Evolutionary conservation across 192 early-diverging fungal genomes (phyloP), one percentile per base, ranked within the genome.

Genomic region (Podila horticola): DNA sequence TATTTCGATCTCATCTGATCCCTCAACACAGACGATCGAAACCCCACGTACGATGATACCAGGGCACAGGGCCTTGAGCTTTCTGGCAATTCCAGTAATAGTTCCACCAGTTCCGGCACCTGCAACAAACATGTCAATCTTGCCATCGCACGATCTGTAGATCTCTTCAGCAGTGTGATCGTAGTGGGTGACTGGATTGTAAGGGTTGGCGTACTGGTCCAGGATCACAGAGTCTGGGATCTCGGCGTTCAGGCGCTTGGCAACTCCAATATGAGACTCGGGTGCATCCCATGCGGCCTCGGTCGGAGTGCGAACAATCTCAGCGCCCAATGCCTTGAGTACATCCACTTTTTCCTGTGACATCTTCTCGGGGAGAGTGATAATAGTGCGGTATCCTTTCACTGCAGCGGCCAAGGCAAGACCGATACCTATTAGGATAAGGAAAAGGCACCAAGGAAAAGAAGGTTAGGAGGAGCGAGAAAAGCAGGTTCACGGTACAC

Each of bases 361-460:
- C 97, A 99, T 99, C 81, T 99, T 99, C 82, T 99, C 97, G 20
- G 97, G 97, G 38, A 99, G 88, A 15, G 97, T 99, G 69, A 99
- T 99, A 73, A 99, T 96, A 71, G 92, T 90, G 66, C 92, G 88
- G 89, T 99, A 99, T 24, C 97, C 97, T 85, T 97, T 98, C 48
- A 98, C 94, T n/a, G 97, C 96, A 58, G 93, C 95, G 41, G 96
- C 90, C 36, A 98, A 86, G 24, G 97, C 97, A 49, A 98, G 88
- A 29, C 97, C 97, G 74, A 98, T 98, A 63, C 85, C 83, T 84
- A 62, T 45, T 45, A 45, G 41, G 12, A 45, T 2, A 45, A 45
- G 41, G 8, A 11, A 36, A 36, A 9, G 1, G 34, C 10, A 15
- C 13, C 41, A 45, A 45, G 11, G 7, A 36, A 45, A 45, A 17